Evolutionary conservation across 2,329 filamentous ascomycete species (phyloP), one percentile per base, ranked within the genome.

Genomic region (Colletotrichum coccodes): DNA sequence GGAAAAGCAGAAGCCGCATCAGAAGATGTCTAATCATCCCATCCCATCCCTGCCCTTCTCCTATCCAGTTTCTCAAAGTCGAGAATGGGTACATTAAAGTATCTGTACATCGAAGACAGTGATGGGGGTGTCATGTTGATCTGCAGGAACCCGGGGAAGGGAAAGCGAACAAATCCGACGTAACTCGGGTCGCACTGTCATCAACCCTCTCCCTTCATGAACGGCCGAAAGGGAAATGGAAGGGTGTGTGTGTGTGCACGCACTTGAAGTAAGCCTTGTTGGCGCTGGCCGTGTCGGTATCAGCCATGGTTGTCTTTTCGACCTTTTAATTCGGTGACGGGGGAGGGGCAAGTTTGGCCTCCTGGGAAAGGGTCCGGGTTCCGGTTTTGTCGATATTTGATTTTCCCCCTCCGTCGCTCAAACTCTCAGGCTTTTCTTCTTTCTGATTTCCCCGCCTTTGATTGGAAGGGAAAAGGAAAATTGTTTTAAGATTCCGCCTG

Each of bases 191-290:
- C 14, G 32, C 18, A n/a, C 30, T 16, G 18, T 36, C 9, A 46
- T 26, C 12, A 50, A 21, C n/a, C 30, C n/a, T 30, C 34, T 21
- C 47, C 50, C 30, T 30, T 12, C 8, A n/a, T 21, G 32, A 30
- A 42, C 12, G 36, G 36, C 11, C 6, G 30, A 28, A 18, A 21
- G 34, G 30, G 14, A 23, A 7, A 12, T 14, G 30, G 28, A 52
- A 7, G 32, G 61, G 61, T 32, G 18, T 18, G 11, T 23, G 32
- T 56, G 23, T 38, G 28, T 38, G 30, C 49, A 70, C 70, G 40
- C 44, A 71, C 70, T 71, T 52, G 40, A 71, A 71, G 58, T 71
- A 65, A 38, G 70, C 70, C 59, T 69, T 71, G 56, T 71, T 71
- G 70, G 60, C 68, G 30, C 36, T 49, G 56, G 40, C 52, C 16